Percentiles rank a stretch among this genome's conserved stretches.
Evolutionary conservation across 768 basidiomycete genomes (phyloP).

Genomic region (Coprinopsis sp.): DNA sequence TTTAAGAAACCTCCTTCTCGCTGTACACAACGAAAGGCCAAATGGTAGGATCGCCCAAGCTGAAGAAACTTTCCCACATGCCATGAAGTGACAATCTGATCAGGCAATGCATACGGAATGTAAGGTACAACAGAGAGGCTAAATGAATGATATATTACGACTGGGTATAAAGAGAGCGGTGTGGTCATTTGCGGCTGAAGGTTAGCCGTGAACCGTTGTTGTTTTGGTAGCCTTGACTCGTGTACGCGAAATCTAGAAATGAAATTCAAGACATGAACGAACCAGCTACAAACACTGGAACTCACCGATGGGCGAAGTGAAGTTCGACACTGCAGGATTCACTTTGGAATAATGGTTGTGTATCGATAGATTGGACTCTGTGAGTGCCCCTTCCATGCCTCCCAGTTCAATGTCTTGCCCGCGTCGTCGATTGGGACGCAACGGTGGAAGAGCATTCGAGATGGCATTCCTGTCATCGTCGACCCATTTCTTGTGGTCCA

Average conservation of each 20-base stretch:
- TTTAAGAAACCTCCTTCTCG: too few species aligned
- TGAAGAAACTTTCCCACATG: constrained; percentile 1
- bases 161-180: background rate
- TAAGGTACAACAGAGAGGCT: background rate
- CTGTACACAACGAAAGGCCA: too few species aligned
- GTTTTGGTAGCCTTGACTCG: constrained; percentile 8
- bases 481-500: constrained; percentile 15
- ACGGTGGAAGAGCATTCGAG: constrained; percentile 24
- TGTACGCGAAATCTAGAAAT: constrained; percentile 23
- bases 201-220: constrained; percentile 25
- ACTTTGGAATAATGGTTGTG: constrained; percentile 35
- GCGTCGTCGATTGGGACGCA: constrained; percentile 41
- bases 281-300: constrained; percentile 5
- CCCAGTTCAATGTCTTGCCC: constrained; percentile 34
- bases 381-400: constrained; percentile 27
- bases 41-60: background rate
- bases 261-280: background rate
- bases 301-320: constrained; percentile 67
- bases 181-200: constrained; percentile 25
- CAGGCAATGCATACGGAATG: background rate
- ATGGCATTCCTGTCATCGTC: constrained; percentile 28
- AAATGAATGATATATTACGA: background rate
- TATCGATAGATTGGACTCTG: constrained; percentile 40
- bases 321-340: constrained; percentile 57
- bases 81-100: background rate